These are phyloP conservation scores for Acorus calamus DNA, from an alignment of 106 monocot genomes.

Conservation along the genomic window DNA sequence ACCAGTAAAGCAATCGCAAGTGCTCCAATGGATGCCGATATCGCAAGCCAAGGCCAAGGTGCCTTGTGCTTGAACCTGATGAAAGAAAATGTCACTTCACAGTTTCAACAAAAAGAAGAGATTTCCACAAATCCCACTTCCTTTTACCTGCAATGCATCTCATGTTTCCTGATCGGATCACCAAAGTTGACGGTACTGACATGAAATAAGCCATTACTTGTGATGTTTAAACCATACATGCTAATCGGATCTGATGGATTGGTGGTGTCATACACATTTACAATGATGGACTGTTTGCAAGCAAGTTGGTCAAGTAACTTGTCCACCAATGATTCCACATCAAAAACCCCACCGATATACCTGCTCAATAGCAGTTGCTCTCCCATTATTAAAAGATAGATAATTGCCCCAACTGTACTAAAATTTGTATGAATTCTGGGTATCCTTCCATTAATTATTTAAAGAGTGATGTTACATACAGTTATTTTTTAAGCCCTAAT, in stretches of 20 bases:
- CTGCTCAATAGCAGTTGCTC: conserved; percentile 21
- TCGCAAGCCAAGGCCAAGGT: conserved; percentile 89
- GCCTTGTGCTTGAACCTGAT: conserved; percentile 74
- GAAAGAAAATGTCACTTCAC: not conserved
- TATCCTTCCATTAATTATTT: no score
- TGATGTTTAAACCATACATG: conserved; percentile 78
- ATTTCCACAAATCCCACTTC: not conserved
- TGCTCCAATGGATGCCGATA: conserved; percentile 78
- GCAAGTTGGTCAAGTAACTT: conserved; percentile 93
- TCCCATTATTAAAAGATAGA: not conserved
- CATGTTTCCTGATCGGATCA: conserved; percentile 86
- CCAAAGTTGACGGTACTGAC: conserved; percentile 85
- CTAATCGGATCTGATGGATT: conserved; percentile 50
- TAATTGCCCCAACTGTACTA: no score
- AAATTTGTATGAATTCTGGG: no score
- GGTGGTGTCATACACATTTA: conserved; percentile 90
- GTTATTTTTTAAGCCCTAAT: no score
- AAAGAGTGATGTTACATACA: no score
- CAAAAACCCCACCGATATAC: conserved; percentile 96
- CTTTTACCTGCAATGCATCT: conserved; percentile 97
- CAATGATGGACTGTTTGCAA: conserved; percentile 85
- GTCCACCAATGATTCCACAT: conserved; percentile 90
- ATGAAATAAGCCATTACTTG: conserved; percentile 47
- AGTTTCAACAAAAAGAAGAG: not conserved
- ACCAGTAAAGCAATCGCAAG: conserved; percentile 81